A percentile compares a stretch with the other conserved stretches of the same genome.
Conservation (phyloP, 345 rosid genomes). For the Camelina neglecta region DNA sequence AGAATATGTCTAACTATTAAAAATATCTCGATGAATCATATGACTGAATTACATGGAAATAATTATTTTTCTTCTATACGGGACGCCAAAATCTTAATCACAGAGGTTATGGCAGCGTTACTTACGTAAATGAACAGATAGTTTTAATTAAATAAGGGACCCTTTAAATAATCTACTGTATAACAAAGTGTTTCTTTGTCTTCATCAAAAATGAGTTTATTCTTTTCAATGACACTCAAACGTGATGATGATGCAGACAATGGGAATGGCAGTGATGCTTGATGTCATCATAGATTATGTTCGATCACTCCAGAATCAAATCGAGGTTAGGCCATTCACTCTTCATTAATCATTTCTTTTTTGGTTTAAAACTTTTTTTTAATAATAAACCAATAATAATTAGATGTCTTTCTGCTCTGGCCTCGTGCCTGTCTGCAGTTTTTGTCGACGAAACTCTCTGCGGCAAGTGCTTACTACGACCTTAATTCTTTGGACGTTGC, state of each 20-base stretch:
- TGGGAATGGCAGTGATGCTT: constrained; percentile 83
- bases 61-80: neutral
- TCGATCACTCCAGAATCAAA: constrained; percentile 69
- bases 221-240: neutral
- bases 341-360: neutral
- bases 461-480: constrained; percentile 55
- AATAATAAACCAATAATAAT: neutral
- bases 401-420: neutral
- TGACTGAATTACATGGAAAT: neutral
- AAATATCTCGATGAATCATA: neutral
- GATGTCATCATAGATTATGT: constrained; percentile 65
- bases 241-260: constrained; percentile 50
- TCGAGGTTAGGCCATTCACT: constrained; percentile 52
- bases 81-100: neutral
- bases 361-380: neutral
- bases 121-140: neutral
- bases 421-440: constrained; percentile 42
- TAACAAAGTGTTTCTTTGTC: neutral
- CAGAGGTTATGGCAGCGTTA: constrained; percentile 13
- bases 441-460: constrained; percentile 67
- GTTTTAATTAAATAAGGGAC: neutral
- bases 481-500: constrained; percentile 47
- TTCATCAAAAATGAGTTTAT: neutral
- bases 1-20: neutral
- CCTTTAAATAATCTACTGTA: neutral